Conservation (phyloP, 2,329 filamentous ascomycete species). For the Sarocladium oryzae region DNA sequence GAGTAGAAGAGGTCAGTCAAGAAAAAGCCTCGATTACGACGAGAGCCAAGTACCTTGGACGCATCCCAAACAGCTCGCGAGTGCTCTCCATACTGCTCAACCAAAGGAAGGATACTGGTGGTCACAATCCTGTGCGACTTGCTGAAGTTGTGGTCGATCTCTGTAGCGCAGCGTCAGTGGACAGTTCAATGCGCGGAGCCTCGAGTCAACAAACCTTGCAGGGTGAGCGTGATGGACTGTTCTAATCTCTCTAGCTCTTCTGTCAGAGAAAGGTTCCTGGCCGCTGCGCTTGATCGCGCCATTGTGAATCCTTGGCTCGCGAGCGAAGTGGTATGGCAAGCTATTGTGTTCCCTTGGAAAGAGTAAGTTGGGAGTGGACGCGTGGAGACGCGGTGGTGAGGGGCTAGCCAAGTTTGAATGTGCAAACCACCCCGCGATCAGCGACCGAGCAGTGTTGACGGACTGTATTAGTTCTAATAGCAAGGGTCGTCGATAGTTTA, state of each 20-base stretch:
- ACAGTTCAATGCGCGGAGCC: neutral
- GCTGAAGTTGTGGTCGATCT: conserved; percentile 98
- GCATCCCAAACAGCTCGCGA: conserved; percentile 94
- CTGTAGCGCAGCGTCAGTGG: conserved; percentile 36
- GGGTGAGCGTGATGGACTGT: conserved; percentile 90
- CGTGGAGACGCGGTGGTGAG: conserved; percentile 29
- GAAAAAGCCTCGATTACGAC: too few relatives aligned
- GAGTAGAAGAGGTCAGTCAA: neutral
- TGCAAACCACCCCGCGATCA: neutral
- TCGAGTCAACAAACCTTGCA: conserved; percentile 61
- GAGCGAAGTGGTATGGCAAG: neutral
- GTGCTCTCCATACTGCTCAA: conserved; percentile 92
- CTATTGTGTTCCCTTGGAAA: neutral
- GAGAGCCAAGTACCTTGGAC: conserved; percentile 71
- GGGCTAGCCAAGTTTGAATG: conserved; percentile 17
- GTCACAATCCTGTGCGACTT: conserved; percentile 95
- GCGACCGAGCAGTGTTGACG: neutral
- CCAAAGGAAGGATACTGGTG: conserved; percentile 81
- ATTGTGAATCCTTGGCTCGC: conserved; percentile 26
- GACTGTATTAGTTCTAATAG: neutral
- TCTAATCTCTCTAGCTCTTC: conserved; percentile 95
- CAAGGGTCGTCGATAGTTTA: too few relatives aligned
- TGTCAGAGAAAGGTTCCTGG: conserved; percentile 66
- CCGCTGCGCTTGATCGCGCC: conserved; percentile 42
- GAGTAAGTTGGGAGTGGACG: conserved; percentile 9